phyloP scores from a whole-genome alignment of 371 early-diverging fungal species.

The Mortierella sp. region DNA sequence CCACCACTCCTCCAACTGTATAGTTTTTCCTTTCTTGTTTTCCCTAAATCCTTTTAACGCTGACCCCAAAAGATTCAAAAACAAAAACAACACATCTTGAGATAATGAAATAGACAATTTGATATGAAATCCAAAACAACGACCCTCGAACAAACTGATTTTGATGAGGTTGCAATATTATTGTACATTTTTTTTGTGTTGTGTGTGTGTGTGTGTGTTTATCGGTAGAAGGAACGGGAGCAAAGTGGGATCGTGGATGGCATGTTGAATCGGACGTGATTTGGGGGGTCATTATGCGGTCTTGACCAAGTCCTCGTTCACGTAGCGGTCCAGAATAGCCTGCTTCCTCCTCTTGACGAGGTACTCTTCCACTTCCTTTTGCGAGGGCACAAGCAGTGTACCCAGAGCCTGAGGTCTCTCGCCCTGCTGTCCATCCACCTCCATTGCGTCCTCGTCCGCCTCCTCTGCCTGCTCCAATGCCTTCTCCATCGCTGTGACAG shows the following conservation, averaged over 20 bases:
- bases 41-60: background rate
- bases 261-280: background rate
- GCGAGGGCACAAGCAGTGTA: slow-evolving; percentile 68
- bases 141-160: background rate
- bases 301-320: slow-evolving; percentile 40
- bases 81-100: background rate
- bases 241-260: background rate
- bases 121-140: background rate
- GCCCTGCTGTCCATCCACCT: slow-evolving; percentile 45
- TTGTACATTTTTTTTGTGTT: slow-evolving; percentile 4
- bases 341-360: slow-evolving; percentile 78
- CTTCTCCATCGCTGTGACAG: slow-evolving; percentile 35
- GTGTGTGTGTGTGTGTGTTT: background rate
- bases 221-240: background rate
- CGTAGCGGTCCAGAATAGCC: slow-evolving; percentile 60
- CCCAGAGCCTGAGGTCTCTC: slow-evolving; percentile 39
- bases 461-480: slow-evolving; percentile 52
- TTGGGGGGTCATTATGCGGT: background rate
- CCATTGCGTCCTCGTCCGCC: slow-evolving; percentile 50
- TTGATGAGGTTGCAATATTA: background rate
- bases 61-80: background rate
- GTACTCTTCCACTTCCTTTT: slow-evolving; percentile 83
- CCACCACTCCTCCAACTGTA: slow-evolving; percentile 23
- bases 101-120: slow-evolving; percentile 4
- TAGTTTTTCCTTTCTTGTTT: slow-evolving; percentile 5